Conservation (phyloP, 2,329 filamentous ascomycete species). For the Endoconidiophora laricicola region DNA sequence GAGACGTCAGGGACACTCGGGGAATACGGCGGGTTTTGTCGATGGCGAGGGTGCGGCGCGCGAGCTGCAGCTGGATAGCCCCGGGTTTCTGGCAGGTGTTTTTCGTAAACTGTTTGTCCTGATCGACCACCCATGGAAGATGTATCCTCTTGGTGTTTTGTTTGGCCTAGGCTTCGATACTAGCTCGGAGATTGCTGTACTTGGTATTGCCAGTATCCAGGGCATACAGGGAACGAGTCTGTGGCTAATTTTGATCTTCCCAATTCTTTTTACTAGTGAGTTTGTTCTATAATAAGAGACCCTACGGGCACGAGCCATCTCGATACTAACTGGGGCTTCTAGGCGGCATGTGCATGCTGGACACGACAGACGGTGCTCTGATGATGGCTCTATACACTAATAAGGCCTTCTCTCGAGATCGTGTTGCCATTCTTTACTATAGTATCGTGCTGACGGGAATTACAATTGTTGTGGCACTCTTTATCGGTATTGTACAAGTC, state of each 20-base stretch:
- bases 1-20: constrained; percentile 18
- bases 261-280: constrained; percentile 68
- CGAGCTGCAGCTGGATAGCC: constrained; percentile 55
- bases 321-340: background rate
- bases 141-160: constrained; percentile 78
- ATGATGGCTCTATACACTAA: constrained; percentile 92
- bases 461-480: constrained; percentile 66
- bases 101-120: constrained; percentile 64
- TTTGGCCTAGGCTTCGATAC: constrained; percentile 94
- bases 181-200: constrained; percentile 77
- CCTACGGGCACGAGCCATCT: background rate
- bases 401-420: constrained; percentile 59
- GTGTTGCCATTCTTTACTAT: constrained; percentile 86
- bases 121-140: constrained; percentile 72
- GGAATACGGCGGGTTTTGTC: constrained; percentile 17
- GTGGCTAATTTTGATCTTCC: constrained; percentile 89
- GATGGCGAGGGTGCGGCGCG: constrained; percentile 22
- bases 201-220: constrained; percentile 81
- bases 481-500: constrained; percentile 75
- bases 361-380: constrained; percentile 80
- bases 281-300: background rate
- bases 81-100: constrained; percentile 54
- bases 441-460: constrained; percentile 72
- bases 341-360: constrained; percentile 89
- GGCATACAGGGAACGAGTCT: constrained; percentile 73